These are phyloP conservation scores for Amaranthus hypochondriacus DNA, from an alignment of 148 eudicot genomes.

Conservation along the genomic window DNA sequence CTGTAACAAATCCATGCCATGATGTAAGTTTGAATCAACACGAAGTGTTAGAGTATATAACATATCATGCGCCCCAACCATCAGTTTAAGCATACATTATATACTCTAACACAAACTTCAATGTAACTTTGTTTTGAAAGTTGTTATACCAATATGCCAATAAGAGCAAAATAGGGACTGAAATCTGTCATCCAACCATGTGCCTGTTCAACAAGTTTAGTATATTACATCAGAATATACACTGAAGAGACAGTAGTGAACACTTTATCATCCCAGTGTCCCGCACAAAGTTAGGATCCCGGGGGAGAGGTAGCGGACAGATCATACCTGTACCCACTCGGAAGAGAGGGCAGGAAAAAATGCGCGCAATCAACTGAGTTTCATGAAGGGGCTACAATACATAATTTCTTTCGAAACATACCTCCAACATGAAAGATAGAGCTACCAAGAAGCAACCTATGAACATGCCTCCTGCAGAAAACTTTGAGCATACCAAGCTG, in stretches of 20 bases:
- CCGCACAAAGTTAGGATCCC: no score
- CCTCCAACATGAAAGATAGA: conserved; percentile 25
- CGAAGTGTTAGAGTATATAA: no score
- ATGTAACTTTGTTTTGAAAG: background rate
- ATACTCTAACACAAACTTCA: background rate
- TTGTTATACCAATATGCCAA: conserved; percentile 26
- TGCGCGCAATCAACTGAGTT: no score
- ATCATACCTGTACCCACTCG: no score
- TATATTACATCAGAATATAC: background rate
- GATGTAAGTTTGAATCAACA: background rate
- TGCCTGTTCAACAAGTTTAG: conserved; percentile 14
- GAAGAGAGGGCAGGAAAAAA: background rate
- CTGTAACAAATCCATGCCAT: conserved; percentile 4
- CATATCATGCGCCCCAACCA: no score
- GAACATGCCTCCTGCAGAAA: conserved; percentile 24
- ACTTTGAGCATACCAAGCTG: conserved; percentile 4
- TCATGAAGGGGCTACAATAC: no score
- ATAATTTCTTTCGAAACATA: background rate
- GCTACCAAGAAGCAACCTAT: conserved; percentile 19
- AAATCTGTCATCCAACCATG: conserved; percentile 17
- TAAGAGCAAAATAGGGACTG: conserved; percentile 28
- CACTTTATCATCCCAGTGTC: background rate
- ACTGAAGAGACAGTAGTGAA: background rate
- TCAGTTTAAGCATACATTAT: background rate
- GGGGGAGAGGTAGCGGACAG: background rate